Conservation (phyloP, 148 eudicot genomes). For the Pouteria glomerata region DNA sequence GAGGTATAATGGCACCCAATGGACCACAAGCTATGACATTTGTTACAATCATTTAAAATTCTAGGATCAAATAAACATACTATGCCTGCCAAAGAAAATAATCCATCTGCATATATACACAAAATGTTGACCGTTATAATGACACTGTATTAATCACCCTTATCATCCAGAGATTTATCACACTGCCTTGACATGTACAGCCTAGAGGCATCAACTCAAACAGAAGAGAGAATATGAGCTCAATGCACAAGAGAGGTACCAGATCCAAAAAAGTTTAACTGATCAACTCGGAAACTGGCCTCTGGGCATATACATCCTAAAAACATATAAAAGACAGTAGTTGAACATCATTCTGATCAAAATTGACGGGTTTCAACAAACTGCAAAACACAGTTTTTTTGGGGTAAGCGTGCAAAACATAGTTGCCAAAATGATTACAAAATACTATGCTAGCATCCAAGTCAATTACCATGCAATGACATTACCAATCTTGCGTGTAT, state of each 20-base stretch:
- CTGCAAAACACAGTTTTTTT: no score
- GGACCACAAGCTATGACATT: neutral
- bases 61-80: neutral
- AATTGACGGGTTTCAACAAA: neutral
- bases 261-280: neutral
- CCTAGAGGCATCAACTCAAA: neutral
- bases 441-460: no score
- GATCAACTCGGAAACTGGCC: neutral
- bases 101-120: neutral
- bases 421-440: no score
- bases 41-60: neutral
- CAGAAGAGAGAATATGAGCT: neutral
- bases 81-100: neutral
- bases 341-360: neutral
- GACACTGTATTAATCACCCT: neutral
- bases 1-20: neutral
- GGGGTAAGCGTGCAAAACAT: no score
- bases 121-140: neutral
- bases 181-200: neutral
- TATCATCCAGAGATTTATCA: neutral
- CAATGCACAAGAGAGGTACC: neutral
- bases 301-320: neutral
- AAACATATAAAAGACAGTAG: neutral
- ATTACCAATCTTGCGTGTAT: no score
- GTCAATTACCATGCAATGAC: no score